Evolutionary conservation across 108 stramenopile species (phyloP), one percentile per base, ranked within the genome.

Genomic region (Cyclotella kingstonii): DNA sequence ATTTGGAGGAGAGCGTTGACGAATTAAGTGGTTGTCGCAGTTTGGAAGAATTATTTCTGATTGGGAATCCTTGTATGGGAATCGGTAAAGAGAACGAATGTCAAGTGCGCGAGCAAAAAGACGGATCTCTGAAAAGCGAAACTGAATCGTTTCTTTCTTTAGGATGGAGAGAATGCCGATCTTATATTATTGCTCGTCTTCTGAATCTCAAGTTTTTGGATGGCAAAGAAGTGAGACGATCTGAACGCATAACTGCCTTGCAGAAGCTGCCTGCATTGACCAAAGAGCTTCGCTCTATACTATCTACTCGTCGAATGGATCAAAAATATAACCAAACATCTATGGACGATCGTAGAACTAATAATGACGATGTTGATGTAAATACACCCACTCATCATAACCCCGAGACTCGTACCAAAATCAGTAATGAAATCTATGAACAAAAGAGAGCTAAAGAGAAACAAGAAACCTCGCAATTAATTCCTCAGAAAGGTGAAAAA

Each of bases 31-130:
- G 50, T 5, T 77, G 76, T 50, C 10, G 11, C 14, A 69, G 70
- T 38, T 54, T 95, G 45, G 52, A 61, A 50, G 94, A 95, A 26
- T 70, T 95, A 31, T 92, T 81, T 57, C 45, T 95, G 56, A 75
- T 91, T 57, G 94, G 94, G 9, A 95, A 95, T 75, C 94, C 94
- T 17, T 81, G 80, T 41, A 82, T 87, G 84, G 76, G 60, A 15
- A 29, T 48, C 10, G 53, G 45, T 15, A 48, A 60, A 30, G 41
- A 8, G 10, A 35, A 7, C 26, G 36, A 36, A 36, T 7, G 11
- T 36, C 9, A 36, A 36, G 36, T 11, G 36, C 10, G 36, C 8
- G 36, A 38, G 12, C 10, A 38, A 38, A 8, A 38, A 38, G 12
- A 38, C 10, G 36, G 12, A 38, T 8, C 12, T 8, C 36, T 12